Evolutionary conservation across 2,329 filamentous ascomycete genomes (phyloP), one percentile per base, ranked within the genome.

Genomic region (Ceratocystis lukuohia): DNA sequence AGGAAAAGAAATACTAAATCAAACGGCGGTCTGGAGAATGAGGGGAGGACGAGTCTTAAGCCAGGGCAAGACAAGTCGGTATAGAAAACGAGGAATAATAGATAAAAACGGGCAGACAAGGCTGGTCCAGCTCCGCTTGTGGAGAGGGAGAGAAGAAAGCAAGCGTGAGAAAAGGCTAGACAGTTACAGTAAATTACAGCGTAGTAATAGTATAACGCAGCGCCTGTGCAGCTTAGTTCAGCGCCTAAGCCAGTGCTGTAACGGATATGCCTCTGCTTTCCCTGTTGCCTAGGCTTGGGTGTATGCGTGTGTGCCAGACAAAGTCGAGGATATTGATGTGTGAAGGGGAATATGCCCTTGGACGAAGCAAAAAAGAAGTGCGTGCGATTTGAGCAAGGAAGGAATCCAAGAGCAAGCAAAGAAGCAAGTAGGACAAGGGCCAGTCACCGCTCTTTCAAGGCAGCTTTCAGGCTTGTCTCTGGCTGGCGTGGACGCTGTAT

Each of bases 391-490:
- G 53, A 53, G 48, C 64, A 61, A 50, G 44, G 62, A 64, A 64
- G 62, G 62, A 64, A 64, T 46, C 62, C 17, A 37, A 50, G 46
- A 67, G 53, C 41, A 61, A 44, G 57, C 30, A 44, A 61, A 57
- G 37, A 64, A 44, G 45, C 20, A 56, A 57, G 50, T 17, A 61
- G 63, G 59, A 56, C 63, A 48, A 37, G 48, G 53, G 57, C 48
- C 44, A 45, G 66, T 67, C 66, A 67, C 66, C 66, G 66, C 66
- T 67, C 66, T 67, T 67, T 67, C 46, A 64, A 67, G 30, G 57
- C 25, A 20, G 46, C 37, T 3, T 37, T n/a, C 15, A 30, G 25
- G 41, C 5, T 41, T 41, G 15, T 41, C 46, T 56, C 20, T 57
- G 53, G 20, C 30, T 57, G 20, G 25, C 33, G 33, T 37, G 33